Conservation (phyloP, 2,329 filamentous ascomycete species). For the Plectosphaerella sp. region DNA sequence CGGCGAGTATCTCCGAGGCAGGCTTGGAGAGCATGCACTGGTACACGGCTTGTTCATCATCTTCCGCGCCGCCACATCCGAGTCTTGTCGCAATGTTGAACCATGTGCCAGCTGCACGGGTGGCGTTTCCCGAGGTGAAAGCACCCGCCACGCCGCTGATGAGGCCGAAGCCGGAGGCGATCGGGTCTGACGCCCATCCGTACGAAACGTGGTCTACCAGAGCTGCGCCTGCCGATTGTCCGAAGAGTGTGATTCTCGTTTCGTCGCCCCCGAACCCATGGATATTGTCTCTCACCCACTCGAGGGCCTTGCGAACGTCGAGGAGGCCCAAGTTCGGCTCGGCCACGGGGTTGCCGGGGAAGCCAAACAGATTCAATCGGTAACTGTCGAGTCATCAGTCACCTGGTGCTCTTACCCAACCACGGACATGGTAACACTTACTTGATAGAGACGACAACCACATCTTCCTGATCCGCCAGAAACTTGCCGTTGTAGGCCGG, state of each 20-base stretch:
- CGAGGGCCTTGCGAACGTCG: slow-evolving; percentile 14
- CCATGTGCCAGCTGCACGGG: slow-evolving; percentile 1
- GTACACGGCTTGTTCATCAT: slow-evolving; percentile 14
- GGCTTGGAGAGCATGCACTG: slow-evolving; percentile 6
- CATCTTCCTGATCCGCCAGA: neutral
- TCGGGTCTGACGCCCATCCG: neutral
- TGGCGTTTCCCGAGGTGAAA: neutral
- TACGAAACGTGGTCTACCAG: too few species aligned
- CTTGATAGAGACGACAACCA: neutral
- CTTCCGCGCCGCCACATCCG: slow-evolving; percentile 20
- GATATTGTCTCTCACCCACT: slow-evolving; percentile 15
- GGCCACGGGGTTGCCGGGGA: slow-evolving; percentile 4
- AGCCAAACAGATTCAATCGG: slow-evolving; percentile 1
- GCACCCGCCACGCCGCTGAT: slow-evolving; percentile 15
- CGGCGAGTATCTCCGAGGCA: too few species aligned
- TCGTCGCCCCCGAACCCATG: slow-evolving; percentile 13
- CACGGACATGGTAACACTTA: neutral
- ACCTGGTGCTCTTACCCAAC: too few species aligned
- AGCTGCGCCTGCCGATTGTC: slow-evolving; percentile 18
- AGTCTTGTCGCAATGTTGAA: slow-evolving; percentile 14
- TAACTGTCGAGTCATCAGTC: neutral
- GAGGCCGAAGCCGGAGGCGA: slow-evolving; percentile 13
- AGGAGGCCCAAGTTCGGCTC: slow-evolving; percentile 12
- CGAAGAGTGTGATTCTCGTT: slow-evolving; percentile 20
- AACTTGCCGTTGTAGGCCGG: slow-evolving; percentile 7